Conservation (phyloP, 2,329 filamentous ascomycete genomes). For the Pseudovirgaria hyperparasitica region DNA sequence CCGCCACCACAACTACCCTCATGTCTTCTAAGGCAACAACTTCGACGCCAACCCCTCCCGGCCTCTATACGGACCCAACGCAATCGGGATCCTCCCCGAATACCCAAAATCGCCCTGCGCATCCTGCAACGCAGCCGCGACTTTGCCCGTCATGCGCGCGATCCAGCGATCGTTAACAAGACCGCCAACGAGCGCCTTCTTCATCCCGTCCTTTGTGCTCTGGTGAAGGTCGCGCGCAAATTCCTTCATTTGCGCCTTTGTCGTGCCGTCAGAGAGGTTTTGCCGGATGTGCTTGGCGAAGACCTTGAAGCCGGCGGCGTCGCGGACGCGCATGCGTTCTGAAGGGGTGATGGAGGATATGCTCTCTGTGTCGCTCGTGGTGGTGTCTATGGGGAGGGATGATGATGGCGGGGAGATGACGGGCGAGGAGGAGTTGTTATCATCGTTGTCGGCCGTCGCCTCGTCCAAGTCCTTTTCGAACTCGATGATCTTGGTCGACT, state of each 20-base stretch:
- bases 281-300: constrained; percentile 9
- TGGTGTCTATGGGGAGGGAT: constrained; percentile 6
- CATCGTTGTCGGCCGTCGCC: constrained; percentile 11
- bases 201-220: constrained; percentile 32
- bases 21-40: constrained; percentile 20
- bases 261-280: constrained; percentile 15
- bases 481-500: constrained; percentile 44
- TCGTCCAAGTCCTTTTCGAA: constrained; percentile 34
- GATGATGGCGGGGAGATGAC: constrained; percentile 6
- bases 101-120: constrained; percentile 40
- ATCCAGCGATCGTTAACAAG: constrained; percentile 44
- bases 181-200: constrained; percentile 32
- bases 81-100: constrained; percentile 33
- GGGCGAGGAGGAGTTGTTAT: constrained; percentile 10
- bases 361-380: constrained; percentile 4
- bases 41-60: constrained; percentile 21
- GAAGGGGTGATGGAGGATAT: constrained; percentile 8
- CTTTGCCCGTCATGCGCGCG: constrained; percentile 39
- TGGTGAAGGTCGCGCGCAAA: constrained; percentile 11
- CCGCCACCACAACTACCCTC: no score
- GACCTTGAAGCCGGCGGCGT: constrained; percentile 11
- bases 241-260: constrained; percentile 18
- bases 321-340: constrained; percentile 1
- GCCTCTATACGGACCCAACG: constrained; percentile 25
- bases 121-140: constrained; percentile 35